Percentiles rank a stretch among this genome's conserved stretches.
phyloP scores from a whole-genome alignment of 768 basidiomycete genomes.

The Termitomyces titanicus region DNA sequence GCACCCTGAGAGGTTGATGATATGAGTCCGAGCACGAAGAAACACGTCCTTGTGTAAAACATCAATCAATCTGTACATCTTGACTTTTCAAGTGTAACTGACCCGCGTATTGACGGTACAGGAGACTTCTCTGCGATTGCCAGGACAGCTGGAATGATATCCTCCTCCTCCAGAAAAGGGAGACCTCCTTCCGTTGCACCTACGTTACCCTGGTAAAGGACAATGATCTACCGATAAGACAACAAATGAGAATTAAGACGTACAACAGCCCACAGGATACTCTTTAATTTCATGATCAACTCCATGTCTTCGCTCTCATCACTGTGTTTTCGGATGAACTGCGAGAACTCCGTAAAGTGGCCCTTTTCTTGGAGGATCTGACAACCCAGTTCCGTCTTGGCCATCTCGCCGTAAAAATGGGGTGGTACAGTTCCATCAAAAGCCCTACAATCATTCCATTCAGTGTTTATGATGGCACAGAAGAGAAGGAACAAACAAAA shows the following conservation, averaged over 20 bases:
- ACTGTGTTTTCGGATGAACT: constrained; percentile 85
- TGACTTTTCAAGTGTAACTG: constrained; percentile 19
- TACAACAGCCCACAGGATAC: constrained; percentile 95
- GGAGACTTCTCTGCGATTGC: constrained; percentile 88
- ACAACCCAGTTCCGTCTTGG: constrained; percentile 94
- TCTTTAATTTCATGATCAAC: constrained; percentile 87
- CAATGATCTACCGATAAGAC: not conserved
- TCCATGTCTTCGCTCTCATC: constrained; percentile 81
- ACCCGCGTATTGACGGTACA: constrained; percentile 94
- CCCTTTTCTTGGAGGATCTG: constrained; percentile 87
- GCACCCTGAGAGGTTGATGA: constrained; percentile 90
- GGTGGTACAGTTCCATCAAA: constrained; percentile 88
- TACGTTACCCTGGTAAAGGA: constrained; percentile 74
- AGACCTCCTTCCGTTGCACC: constrained; percentile 88
- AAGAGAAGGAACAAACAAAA: constrained; percentile 36
- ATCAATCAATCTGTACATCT: constrained; percentile 1
- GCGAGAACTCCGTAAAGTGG: constrained; percentile 87
- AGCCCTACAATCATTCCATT: constrained; percentile 34
- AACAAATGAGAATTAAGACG: constrained; percentile 26
- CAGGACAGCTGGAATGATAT: constrained; percentile 85
- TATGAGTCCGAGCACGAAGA: constrained; percentile 90
- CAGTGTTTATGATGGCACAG: not conserved
- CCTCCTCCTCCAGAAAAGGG: constrained; percentile 94
- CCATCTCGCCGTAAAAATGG: constrained; percentile 98
- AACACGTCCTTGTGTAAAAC: constrained; percentile 70